Evolutionary conservation across 805 yeast species (phyloP).

Genomic region (Cyberlindnera mrakii): DNA sequence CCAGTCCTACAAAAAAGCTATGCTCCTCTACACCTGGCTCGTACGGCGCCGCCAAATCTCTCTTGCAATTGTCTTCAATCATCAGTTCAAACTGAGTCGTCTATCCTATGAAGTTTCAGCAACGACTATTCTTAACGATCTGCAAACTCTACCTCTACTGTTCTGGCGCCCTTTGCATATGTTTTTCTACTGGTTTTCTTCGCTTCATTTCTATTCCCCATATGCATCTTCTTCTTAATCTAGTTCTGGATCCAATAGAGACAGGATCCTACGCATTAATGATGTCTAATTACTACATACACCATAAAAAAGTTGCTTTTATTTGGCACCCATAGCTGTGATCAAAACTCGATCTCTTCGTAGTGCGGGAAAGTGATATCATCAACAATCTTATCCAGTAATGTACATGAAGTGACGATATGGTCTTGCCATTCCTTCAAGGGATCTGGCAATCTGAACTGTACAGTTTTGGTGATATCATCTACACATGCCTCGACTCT

Average conservation of each 20-base stretch:
- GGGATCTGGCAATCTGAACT: conserved; percentile 6
- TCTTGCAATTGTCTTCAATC: conserved; percentile 33
- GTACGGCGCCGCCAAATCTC: conserved; percentile 41
- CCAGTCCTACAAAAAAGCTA: conserved; percentile 32
- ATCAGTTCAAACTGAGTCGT: conserved; percentile 16
- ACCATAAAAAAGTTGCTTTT: too few relatives aligned
- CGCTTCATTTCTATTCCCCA: background rate
- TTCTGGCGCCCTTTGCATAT: background rate
- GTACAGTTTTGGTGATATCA: conserved; percentile 17
- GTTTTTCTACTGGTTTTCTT: background rate
- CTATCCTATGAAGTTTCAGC: background rate
- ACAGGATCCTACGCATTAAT: too few relatives aligned
- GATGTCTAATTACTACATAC: too few relatives aligned
- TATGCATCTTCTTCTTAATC: background rate
- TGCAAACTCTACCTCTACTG: too few relatives aligned
- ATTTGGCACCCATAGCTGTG: too few relatives aligned
- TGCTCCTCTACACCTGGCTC: conserved; percentile 38
- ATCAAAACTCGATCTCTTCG: too few relatives aligned
- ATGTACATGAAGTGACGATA: conserved; percentile 15
- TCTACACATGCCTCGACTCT: conserved; percentile 19
- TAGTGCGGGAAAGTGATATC: conserved; percentile 1
- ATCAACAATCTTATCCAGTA: conserved; percentile 18
- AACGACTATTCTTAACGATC: too few relatives aligned
- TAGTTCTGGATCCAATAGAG: too few relatives aligned
- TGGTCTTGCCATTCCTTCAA: conserved; percentile 20